Evolutionary conservation across 768 basidiomycete species (phyloP).

Genomic region (Leccinellum luteum): DNA sequence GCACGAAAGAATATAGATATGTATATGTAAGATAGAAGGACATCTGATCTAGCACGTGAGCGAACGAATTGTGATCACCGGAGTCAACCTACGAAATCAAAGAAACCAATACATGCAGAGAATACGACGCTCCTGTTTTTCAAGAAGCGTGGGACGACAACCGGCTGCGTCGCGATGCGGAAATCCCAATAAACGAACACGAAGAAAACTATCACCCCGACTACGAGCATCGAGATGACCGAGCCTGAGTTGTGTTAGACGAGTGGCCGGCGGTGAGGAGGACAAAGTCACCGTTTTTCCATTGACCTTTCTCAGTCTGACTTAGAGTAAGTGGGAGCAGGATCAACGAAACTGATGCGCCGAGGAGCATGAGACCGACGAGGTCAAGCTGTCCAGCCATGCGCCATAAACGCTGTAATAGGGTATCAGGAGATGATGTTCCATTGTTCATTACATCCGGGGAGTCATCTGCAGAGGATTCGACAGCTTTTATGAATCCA

Average conservation of each 20-base stretch:
- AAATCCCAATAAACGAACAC: conserved; percentile 47
- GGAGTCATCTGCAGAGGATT: background rate
- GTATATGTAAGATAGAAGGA: conserved; percentile 69
- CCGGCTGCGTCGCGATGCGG: conserved; percentile 52
- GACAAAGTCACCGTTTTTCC: conserved; percentile 41
- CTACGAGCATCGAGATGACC: conserved; percentile 49
- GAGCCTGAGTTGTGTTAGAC: conserved; percentile 35
- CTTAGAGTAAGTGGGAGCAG: conserved; percentile 55
- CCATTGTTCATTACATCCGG: background rate
- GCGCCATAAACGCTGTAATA: conserved; percentile 12
- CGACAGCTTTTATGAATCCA: conserved; percentile 25
- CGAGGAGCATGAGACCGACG: conserved; percentile 51
- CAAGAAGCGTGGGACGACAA: conserved; percentile 60
- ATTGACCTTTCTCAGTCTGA: conserved; percentile 36
- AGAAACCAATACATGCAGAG: conserved; percentile 58
- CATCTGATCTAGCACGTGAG: conserved; percentile 34
- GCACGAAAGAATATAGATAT: conserved; percentile 70
- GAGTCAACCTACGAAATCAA: conserved; percentile 48
- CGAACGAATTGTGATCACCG: background rate
- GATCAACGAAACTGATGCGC: conserved; percentile 47
- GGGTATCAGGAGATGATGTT: background rate
- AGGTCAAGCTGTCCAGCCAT: conserved; percentile 42
- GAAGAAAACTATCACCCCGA: conserved; percentile 45
- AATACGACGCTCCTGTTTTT: conserved; percentile 57
- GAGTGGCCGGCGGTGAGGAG: background rate